phyloP scores from a whole-genome alignment of 768 basidiomycete genomes.

The Lactarius evosmus region DNA sequence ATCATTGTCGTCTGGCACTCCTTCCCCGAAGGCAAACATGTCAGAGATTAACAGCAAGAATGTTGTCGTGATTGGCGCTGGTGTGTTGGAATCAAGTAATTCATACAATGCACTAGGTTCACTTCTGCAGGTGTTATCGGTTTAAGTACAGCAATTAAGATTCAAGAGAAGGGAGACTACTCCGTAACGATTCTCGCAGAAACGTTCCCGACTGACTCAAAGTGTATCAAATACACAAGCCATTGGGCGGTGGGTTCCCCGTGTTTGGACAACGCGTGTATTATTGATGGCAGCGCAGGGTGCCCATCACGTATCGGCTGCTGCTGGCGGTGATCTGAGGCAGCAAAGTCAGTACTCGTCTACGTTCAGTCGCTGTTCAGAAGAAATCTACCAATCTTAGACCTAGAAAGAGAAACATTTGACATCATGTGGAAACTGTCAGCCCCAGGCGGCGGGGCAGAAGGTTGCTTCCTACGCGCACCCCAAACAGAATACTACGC shows the following conservation, averaged over 20 bases:
- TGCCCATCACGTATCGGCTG: conserved; percentile 69
- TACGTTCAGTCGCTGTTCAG: background rate
- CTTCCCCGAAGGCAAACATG: background rate
- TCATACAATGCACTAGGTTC: too few relatives aligned
- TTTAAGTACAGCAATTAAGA: conserved; percentile 66
- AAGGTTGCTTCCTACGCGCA: conserved; percentile 62
- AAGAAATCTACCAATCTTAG: conserved; percentile 36
- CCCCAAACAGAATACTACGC: conserved; percentile 59
- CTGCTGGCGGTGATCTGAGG: conserved; percentile 43
- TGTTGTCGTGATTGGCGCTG: conserved; percentile 6
- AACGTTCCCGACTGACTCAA: conserved; percentile 66
- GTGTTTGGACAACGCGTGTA: background rate
- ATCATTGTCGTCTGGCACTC: background rate
- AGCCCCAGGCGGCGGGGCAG: conserved; percentile 49
- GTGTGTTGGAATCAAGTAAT: background rate
- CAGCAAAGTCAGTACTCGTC: conserved; percentile 48
- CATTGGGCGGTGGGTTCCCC: conserved; percentile 67
- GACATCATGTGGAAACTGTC: conserved; percentile 73
- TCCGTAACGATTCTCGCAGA: conserved; percentile 70
- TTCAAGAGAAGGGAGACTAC: conserved; percentile 62
- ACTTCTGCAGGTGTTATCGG: conserved; percentile 63
- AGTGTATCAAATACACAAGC: conserved; percentile 73
- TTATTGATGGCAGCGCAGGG: conserved; percentile 45
- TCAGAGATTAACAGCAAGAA: background rate
- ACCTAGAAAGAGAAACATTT: conserved; percentile 70